Evolutionary conservation across 345 rosid genomes (phyloP), one percentile per base, ranked within the genome.

Genomic region (Chamaenerion angustifolium): DNA sequence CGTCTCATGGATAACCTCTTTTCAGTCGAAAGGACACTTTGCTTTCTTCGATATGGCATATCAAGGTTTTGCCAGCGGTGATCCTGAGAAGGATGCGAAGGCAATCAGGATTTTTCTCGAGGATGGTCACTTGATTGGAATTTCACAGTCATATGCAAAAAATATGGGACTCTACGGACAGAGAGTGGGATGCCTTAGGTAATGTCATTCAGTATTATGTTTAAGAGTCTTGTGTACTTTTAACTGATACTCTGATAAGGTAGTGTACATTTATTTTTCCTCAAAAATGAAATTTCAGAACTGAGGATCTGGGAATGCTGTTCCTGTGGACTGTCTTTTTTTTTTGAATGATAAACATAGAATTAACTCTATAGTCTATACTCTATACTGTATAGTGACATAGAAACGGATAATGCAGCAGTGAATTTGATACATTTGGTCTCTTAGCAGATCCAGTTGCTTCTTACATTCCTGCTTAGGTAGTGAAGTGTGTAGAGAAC

Each of bases 121-220:
- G 70, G 98, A 90, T 58, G 92, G 98, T 44, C 95, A 86, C 68
- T 73, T 65, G 17, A 75, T 90, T 58, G 98, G 98, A 68, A 77
- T 90, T 58, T 70, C 98, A 43, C 95, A 90, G 63, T 90, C 98
- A 35, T 90, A 86, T 74, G 98, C 98, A 0, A 90, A 90, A 58
- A 90, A 90, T 71, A 90, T 90, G 98, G 98, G 98, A 63, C 98
- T 86, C 44, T 90, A 90, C 56, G 95, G 98, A 70, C 98, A 90
- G 68, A 81, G 98, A 59, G 94, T 81, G 42, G 98, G 98, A 62
- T 90, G 95, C 74, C 87, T 86, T 52, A 90, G 98, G 95, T 86
- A 86, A 42, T 31, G 37, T 31, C 37, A 31, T 31, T 31, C 37
- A 31, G 37, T 31, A 31, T 31, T 31, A 5, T 31, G 37, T 7